These are phyloP conservation scores for Fraxinus excelsior DNA, from an alignment of 257 asterid genomes.

Conservation along the genomic window DNA sequence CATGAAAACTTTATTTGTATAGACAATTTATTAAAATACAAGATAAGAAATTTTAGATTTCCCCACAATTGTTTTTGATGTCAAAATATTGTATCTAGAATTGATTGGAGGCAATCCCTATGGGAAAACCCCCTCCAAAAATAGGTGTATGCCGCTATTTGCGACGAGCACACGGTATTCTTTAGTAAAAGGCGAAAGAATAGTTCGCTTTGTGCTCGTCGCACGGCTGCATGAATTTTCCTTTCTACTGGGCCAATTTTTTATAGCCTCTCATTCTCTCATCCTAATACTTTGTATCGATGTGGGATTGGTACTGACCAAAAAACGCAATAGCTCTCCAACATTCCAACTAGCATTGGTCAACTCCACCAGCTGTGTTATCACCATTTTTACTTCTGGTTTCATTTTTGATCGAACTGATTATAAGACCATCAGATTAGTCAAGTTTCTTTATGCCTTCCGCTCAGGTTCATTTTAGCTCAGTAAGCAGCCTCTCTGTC, in stretches of 20 bases:
- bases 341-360: neutral
- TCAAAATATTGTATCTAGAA: neutral
- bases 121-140: conserved; percentile 17
- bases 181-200: conserved; percentile 26
- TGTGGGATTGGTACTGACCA: neutral
- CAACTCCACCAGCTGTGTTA: too few species aligned
- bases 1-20: too few species aligned
- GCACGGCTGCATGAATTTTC: neutral
- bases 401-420: too few species aligned
- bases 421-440: too few species aligned
- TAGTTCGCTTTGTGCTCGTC: neutral
- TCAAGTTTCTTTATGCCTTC: too few species aligned
- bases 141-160: conserved; percentile 19
- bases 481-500: too few species aligned
- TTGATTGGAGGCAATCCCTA: conserved; percentile 5
- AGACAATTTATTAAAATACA: too few species aligned
- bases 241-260: neutral
- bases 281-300: neutral
- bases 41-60: too few species aligned
- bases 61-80: too few species aligned
- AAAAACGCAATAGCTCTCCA: too few species aligned
- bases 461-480: too few species aligned
- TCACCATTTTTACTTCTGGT: too few species aligned
- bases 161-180: conserved; percentile 28
- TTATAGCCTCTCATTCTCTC: neutral